A percentile compares a stretch with the other conserved stretches of the same genome.
Conservation (phyloP, 148 eudicot species). For the Cornus suecica region DNA sequence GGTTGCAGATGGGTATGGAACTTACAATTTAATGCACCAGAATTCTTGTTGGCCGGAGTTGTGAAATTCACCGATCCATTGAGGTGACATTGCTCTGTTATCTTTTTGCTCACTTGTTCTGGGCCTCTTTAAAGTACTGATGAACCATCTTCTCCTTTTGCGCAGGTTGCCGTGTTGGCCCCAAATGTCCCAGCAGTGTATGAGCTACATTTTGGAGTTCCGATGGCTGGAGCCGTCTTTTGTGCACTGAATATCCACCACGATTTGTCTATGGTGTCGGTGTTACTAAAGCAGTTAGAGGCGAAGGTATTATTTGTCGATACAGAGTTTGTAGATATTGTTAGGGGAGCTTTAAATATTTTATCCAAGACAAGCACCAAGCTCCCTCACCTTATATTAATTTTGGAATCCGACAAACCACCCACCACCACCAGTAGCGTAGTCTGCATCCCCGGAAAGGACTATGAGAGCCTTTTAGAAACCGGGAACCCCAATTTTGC, state of each 20-base stretch:
- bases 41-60: too few relatives aligned
- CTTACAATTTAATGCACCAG: too few relatives aligned
- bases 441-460: conserved; percentile 5
- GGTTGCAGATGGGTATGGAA: too few relatives aligned
- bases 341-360: conserved; percentile 40
- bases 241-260: conserved; percentile 66
- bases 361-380: conserved; percentile 31
- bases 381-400: conserved; percentile 45
- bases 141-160: background rate
- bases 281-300: conserved; percentile 50
- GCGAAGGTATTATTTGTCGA: conserved; percentile 62
- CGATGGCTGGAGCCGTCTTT: conserved; percentile 76
- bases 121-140: conserved; percentile 1
- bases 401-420: conserved; percentile 32
- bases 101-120: background rate
- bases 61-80: too few relatives aligned
- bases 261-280: conserved; percentile 59
- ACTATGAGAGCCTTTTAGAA: conserved; percentile 47
- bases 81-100: too few relatives aligned
- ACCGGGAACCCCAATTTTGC: conserved; percentile 42
- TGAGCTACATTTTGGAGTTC: conserved; percentile 73
- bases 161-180: conserved; percentile 61
- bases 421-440: background rate
- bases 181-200: conserved; percentile 72
- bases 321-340: conserved; percentile 37